Evolutionary conservation across 768 basidiomycete genomes (phyloP), one percentile per base, ranked within the genome.

Genomic region (Boletus insuetus): DNA sequence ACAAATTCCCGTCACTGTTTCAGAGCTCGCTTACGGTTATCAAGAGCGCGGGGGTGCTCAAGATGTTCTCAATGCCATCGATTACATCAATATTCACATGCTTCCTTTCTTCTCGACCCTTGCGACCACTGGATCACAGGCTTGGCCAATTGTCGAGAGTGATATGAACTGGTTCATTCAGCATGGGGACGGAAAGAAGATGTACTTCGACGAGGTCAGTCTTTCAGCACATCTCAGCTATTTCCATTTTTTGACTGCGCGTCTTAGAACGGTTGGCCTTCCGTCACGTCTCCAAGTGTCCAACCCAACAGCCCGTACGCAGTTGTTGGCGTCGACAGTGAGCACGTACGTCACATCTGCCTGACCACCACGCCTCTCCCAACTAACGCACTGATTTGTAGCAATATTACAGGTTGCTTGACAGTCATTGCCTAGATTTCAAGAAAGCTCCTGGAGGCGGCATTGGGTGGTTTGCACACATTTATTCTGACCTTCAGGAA

Each of bases 391-490:
- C 3, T 52, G n/a, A 19, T 39, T 16, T 40, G n/a, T 49, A 61
- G 58, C 58, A 87, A 53, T 91, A 89, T 63, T 89, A 75, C 57
- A 67, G 69, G 20, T 67, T 91, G 13, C 78, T 91, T 14, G 86
- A 91, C 59, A 65, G 73, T 1, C 79, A 86, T 51, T 91, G 89
- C 62, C 61, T 72, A 12, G 76, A 82, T 61, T 75, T 91, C 63
- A 91, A 91, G 70, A 62, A 59, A 0, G 79, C 80, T 26, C 57
- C 70, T 24, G 79, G 79, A 4, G 87, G 87, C 19, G 87, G 87
- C 20, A 72, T 90, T 37, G 87, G 89, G 12, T 91, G 89, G 89
- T 91, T 91, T 61, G 86, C 86, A 24, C 89, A 91, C 65, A 84
- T 90, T 50, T 90, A 89, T 63, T 82, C 83, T 2, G 89, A 89